Percentiles rank a stretch among this genome's conserved stretches.
These are phyloP conservation scores for Yarrowia osloensis DNA, from an alignment of 805 yeast species.

Conservation along the genomic window DNA sequence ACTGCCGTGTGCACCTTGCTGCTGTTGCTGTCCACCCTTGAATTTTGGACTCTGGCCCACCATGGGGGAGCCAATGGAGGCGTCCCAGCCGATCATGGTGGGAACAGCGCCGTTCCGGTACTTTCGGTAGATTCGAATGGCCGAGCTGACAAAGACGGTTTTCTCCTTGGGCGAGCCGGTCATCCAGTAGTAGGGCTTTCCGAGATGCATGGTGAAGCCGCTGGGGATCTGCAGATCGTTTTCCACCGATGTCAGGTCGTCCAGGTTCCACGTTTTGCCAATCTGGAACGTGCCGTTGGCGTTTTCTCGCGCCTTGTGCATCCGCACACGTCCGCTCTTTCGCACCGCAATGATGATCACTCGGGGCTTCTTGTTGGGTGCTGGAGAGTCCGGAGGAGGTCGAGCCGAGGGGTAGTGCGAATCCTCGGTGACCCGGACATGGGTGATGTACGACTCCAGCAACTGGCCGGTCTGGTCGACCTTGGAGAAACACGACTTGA, in stretches of 20 bases:
- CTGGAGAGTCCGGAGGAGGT: constrained; percentile 60
- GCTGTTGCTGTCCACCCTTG: not conserved
- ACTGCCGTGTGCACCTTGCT: not conserved
- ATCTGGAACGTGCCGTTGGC: constrained; percentile 76
- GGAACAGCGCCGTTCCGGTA: constrained; percentile 61
- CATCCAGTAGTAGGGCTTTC: constrained; percentile 84
- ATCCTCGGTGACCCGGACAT: constrained; percentile 73
- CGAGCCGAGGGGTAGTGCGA: constrained; percentile 65
- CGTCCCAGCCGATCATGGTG: constrained; percentile 54
- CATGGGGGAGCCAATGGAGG: constrained; percentile 36
- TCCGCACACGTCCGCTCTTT: constrained; percentile 63
- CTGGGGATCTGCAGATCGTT: constrained; percentile 46
- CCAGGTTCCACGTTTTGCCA: constrained; percentile 89
- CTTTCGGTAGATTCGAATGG: constrained; percentile 56
- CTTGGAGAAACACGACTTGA: constrained; percentile 53
- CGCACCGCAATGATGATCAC: constrained; percentile 56
- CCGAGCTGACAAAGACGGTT: constrained; percentile 56
- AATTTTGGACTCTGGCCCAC: constrained; percentile 10
- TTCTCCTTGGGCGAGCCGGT: constrained; percentile 60
- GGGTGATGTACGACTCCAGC: constrained; percentile 68
- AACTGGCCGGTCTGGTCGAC: constrained; percentile 42
- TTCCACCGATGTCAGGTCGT: constrained; percentile 61
- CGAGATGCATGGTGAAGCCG: constrained; percentile 57
- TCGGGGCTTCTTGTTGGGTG: constrained; percentile 53
- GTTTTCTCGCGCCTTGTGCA: constrained; percentile 86